Evolutionary conservation across 2,329 filamentous ascomycete species (phyloP).

Genomic region (Gremmenia infestans): DNA sequence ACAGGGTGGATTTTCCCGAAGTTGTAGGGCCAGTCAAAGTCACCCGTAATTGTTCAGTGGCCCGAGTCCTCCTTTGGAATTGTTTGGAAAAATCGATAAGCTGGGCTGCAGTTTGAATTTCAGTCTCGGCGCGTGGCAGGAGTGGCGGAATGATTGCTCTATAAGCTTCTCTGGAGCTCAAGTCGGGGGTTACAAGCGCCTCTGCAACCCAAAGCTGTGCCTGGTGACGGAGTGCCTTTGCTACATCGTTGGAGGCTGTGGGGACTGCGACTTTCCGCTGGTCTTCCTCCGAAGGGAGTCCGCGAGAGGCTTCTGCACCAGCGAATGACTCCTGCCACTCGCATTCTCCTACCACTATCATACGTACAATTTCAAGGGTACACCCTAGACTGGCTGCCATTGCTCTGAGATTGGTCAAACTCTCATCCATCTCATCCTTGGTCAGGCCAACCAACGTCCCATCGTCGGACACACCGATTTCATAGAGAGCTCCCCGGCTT

Average conservation of each 20-base stretch:
- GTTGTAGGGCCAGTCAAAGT: constrained; percentile 86
- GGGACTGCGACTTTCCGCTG: not conserved
- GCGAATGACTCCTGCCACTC: constrained; percentile 50
- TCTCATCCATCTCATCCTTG: constrained; percentile 88
- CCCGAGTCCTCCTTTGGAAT: not conserved
- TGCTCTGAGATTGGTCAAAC: constrained; percentile 72
- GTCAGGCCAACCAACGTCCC: constrained; percentile 84
- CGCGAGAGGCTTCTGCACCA: constrained; percentile 1
- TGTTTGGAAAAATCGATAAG: not conserved
- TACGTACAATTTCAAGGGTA: constrained; percentile 72
- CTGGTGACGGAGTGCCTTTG: constrained; percentile 27
- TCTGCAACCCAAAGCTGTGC: constrained; percentile 82
- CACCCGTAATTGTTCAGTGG: constrained; percentile 68
- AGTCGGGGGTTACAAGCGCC: constrained; percentile 74
- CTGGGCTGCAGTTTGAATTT: constrained; percentile 1
- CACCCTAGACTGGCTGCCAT: constrained; percentile 95
- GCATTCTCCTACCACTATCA: constrained; percentile 80
- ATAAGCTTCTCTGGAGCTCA: constrained; percentile 37
- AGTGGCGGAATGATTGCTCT: not conserved
- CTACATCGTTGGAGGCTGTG: not conserved
- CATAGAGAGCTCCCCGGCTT: constrained; percentile 87
- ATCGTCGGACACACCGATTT: constrained; percentile 94
- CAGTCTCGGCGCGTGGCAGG: not conserved
- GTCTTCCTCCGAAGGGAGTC: constrained; percentile 4
- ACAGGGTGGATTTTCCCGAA: constrained; percentile 85